phyloP scores from a whole-genome alignment of 495 filamentous ascomycete species.

The Podospora sp. region DNA sequence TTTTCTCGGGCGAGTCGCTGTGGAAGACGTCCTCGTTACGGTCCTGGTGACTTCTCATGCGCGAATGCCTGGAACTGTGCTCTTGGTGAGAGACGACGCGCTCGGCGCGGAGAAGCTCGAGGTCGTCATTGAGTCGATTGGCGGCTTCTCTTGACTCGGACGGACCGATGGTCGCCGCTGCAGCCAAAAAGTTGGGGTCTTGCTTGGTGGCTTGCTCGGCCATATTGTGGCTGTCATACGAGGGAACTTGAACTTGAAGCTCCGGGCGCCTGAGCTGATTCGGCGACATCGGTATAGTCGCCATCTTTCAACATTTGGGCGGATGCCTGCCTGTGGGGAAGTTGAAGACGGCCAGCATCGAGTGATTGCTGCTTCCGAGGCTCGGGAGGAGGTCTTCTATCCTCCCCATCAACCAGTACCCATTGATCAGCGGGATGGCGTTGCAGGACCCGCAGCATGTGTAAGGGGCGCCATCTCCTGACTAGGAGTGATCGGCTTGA shows the following conservation, averaged over 20 bases:
- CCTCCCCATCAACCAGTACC: background rate
- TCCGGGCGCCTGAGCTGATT: constrained; percentile 16
- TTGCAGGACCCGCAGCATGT: background rate
- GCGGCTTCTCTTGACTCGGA: constrained; percentile 60
- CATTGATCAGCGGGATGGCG: background rate
- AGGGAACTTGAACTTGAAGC: constrained; percentile 34
- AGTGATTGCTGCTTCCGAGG: background rate
- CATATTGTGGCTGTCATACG: constrained; percentile 17
- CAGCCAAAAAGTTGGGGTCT: constrained; percentile 26
- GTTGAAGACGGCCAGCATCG: background rate
- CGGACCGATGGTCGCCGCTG: constrained; percentile 19
- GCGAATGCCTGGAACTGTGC: constrained; percentile 37
- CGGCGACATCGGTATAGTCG: background rate
- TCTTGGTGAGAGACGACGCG: constrained; percentile 64
- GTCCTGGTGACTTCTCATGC: constrained; percentile 45
- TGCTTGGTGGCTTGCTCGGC: constrained; percentile 24
- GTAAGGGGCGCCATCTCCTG: background rate
- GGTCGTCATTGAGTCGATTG: constrained; percentile 77
- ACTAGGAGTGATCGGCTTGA: background rate
- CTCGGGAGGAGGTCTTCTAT: background rate
- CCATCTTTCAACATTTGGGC: background rate
- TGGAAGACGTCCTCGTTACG: constrained; percentile 83
- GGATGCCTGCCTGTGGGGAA: background rate
- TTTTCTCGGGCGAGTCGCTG: constrained; percentile 53
- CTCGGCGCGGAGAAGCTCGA: constrained; percentile 82